These are phyloP conservation scores for Geoglossum glabrum DNA, from an alignment of 495 filamentous ascomycete species.

Conservation along the genomic window DNA sequence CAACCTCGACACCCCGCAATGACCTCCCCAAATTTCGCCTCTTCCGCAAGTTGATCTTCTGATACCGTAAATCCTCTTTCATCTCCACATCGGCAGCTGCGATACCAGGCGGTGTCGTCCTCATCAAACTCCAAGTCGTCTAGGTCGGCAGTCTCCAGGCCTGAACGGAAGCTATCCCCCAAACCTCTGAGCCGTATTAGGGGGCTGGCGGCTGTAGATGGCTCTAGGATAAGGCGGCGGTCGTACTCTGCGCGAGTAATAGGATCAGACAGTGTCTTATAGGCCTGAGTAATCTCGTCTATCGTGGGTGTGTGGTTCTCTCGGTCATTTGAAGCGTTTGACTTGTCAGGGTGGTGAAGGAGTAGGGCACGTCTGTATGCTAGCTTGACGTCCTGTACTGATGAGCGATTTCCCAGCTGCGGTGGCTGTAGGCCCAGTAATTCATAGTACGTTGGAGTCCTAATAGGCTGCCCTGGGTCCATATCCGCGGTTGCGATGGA, in stretches of 20 bases:
- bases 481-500: neutral
- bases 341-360: slow-evolving; percentile 66
- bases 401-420: neutral
- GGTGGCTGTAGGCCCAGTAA: neutral
- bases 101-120: slow-evolving; percentile 33
- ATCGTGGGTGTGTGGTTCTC: slow-evolving; percentile 20
- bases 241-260: slow-evolving; percentile 44
- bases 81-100: slow-evolving; percentile 65
- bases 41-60: slow-evolving; percentile 51
- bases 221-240: slow-evolving; percentile 23
- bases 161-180: slow-evolving; percentile 34
- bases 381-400: slow-evolving; percentile 31
- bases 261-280: slow-evolving; percentile 43
- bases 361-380: slow-evolving; percentile 68
- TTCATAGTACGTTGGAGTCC: neutral
- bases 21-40: slow-evolving; percentile 32
- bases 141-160: slow-evolving; percentile 63
- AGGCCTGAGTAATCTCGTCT: slow-evolving; percentile 65
- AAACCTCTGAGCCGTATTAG: slow-evolving; percentile 2
- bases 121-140: slow-evolving; percentile 50
- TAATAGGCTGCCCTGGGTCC: neutral
- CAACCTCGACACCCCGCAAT: slow-evolving; percentile 62
- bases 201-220: neutral
- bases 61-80: slow-evolving; percentile 45
- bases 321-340: slow-evolving; percentile 1